A percentile compares a stretch with the other conserved stretches of the same genome.
Conservation (phyloP, 1,284 basidiomycete species). For the Rhodotorula glutinis region DNA sequence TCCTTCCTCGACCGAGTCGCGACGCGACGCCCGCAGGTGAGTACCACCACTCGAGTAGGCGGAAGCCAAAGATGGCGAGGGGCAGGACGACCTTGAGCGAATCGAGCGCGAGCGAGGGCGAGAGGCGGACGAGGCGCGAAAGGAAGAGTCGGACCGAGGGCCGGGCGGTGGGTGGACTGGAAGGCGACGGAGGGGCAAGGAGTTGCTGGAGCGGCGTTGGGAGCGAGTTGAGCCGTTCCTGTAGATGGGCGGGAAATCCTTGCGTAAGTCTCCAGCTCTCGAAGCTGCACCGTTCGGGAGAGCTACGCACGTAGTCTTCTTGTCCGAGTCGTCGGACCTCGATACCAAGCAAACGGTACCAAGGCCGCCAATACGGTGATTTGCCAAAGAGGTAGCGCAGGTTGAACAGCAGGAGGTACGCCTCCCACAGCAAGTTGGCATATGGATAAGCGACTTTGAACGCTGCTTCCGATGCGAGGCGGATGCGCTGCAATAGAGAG, state of each 20-base stretch:
- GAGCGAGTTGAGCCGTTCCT: conserved; percentile 42
- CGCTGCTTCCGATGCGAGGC: conserved; percentile 58
- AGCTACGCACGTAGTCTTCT: conserved; percentile 58
- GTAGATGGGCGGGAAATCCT: no score
- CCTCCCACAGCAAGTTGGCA: conserved; percentile 70
- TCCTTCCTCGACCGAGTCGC: conserved; percentile 46
- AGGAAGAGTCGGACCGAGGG: conserved; percentile 19
- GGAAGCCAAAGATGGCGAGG: conserved; percentile 91
- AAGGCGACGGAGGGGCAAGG: conserved; percentile 6
- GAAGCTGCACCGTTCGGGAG: no score
- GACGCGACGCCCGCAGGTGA: conserved; percentile 75
- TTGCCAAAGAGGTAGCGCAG: conserved; percentile 85
- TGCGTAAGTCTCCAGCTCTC: neutral
- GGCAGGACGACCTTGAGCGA: conserved; percentile 60
- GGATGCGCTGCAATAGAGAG: neutral
- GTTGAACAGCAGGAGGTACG: conserved; percentile 79
- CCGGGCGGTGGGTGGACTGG: conserved; percentile 49
- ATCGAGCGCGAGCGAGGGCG: conserved; percentile 33
- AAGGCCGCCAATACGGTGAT: conserved; percentile 85
- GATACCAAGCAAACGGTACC: conserved; percentile 78
- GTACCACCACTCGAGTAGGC: conserved; percentile 99
- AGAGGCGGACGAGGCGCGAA: conserved; percentile 22
- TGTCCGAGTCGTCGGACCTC: conserved; percentile 72
- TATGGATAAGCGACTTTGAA: conserved; percentile 65
- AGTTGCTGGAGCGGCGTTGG: conserved; percentile 11